A percentile compares a stretch with the other conserved stretches of the same genome.
These are phyloP conservation scores for Saturnispora dispora DNA, from an alignment of 805 yeast species.

Conservation along the genomic window DNA sequence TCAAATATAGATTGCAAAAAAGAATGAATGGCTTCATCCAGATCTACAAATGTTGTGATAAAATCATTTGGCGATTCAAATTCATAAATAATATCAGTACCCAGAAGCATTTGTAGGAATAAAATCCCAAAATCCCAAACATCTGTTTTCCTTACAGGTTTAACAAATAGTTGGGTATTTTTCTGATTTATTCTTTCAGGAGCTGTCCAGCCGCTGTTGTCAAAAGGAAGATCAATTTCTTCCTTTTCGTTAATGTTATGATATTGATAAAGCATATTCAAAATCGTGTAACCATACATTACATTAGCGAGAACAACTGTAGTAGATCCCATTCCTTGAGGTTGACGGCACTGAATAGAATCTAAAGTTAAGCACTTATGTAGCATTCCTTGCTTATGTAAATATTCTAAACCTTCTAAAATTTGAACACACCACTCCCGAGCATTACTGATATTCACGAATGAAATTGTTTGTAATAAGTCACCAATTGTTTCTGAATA, in stretches of 20 bases:
- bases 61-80: slow-evolving; percentile 59
- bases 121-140: slow-evolving; percentile 88
- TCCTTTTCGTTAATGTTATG: slow-evolving; percentile 23
- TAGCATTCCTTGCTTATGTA: slow-evolving; percentile 77
- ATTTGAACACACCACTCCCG: slow-evolving; percentile 84
- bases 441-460: slow-evolving; percentile 63
- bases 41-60: slow-evolving; percentile 28
- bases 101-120: slow-evolving; percentile 57
- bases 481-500: slow-evolving; percentile 51
- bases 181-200: slow-evolving; percentile 50
- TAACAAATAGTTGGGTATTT: slow-evolving; percentile 24
- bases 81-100: slow-evolving; percentile 45
- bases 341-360: slow-evolving; percentile 43
- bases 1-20: slow-evolving; percentile 61
- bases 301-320: slow-evolving; percentile 52
- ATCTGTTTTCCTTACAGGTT: slow-evolving; percentile 74
- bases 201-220: slow-evolving; percentile 54
- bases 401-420: slow-evolving; percentile 71
- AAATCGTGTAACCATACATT: slow-evolving; percentile 44
- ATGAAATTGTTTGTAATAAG: slow-evolving; percentile 56
- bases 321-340: slow-evolving; percentile 43
- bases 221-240: slow-evolving; percentile 22
- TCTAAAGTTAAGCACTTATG: slow-evolving; percentile 63
- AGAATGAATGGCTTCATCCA: slow-evolving; percentile 53
- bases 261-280: slow-evolving; percentile 29